Evolutionary conservation across 2,329 filamentous ascomycete genomes (phyloP), one percentile per base, ranked within the genome.

Genomic region (Trichoderma koningii): DNA sequence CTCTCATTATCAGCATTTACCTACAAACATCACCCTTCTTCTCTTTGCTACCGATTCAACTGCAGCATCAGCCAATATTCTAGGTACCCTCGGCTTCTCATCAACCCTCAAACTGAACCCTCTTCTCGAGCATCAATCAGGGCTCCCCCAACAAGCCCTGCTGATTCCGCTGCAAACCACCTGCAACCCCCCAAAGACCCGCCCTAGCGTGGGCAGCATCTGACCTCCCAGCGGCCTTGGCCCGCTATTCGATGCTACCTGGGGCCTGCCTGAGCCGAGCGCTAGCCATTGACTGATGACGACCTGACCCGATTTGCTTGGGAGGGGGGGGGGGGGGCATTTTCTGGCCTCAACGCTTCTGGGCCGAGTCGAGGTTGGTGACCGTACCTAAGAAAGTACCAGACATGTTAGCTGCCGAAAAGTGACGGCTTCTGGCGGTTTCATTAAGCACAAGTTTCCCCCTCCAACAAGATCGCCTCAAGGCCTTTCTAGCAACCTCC

Each of bases 211-310:
- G 52, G 47, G 45, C 52, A 45, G 62, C 53, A 64, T 64, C 53
- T 64, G 52, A 56, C 55, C 63, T 55, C 56, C 57, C 63, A 65
- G 63, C 44, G 63, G 63, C 55, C 52, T 53, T 65, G 50, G 48
- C 53, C 50, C 55, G 63, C 56, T 59, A 48, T 44, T 52, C 59
- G 34, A 38, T 38, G 34, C 34, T 38, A 38, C 34, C 34, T 38
- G 34, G 34, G 34, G 21, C 34, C 34, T 38, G 34, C 34, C 34
- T 38, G 12, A 38, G 34, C 34, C 34, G 34, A 38, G 34, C 34
- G 53, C 62, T 64, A 30, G 62, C 62, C 44, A 23, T 38, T 38
- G 34, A 38, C 34, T 52, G 45, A 64, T 64, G 62, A 64, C 53
- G 62, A 64, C 62, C 62, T 55, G 53, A 45, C 53, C 52, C 47